Evolutionary conservation across 371 early-diverging fungal genomes (phyloP).

Genomic region (Cokeromyces recurvatus): DNA sequence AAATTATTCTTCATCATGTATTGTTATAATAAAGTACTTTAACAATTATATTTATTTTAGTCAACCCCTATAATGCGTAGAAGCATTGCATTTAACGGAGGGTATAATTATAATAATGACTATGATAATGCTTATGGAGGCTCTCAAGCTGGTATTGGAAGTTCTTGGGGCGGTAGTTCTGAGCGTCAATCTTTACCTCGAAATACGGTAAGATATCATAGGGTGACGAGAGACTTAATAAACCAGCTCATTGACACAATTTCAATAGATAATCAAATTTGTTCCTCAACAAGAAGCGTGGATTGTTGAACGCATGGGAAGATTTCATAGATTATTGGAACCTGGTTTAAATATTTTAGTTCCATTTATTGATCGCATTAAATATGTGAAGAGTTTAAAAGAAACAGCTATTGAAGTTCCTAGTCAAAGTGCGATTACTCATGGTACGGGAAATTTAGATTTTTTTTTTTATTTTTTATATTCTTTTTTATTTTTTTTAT

Average conservation of each 20-base stretch:
- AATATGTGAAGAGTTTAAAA: slow-evolving; percentile 93
- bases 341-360: slow-evolving; percentile 89
- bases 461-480: too few relatives aligned
- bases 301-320: slow-evolving; percentile 87
- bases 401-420: slow-evolving; percentile 94
- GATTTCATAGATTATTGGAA: slow-evolving; percentile 81
- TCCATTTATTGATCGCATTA: slow-evolving; percentile 86
- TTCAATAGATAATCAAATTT: slow-evolving; percentile 77
- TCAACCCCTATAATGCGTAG: slow-evolving; percentile 12
- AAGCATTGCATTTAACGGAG: slow-evolving; percentile 25
- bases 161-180: slow-evolving; percentile 27
- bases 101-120: slow-evolving; percentile 30
- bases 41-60: neutral
- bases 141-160: slow-evolving; percentile 8
- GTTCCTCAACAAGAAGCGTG: slow-evolving; percentile 98
- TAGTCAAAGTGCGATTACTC: slow-evolving; percentile 91
- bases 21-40: neutral
- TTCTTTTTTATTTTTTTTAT: neutral
- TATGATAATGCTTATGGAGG: slow-evolving; percentile 27
- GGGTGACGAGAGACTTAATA: too few relatives aligned
- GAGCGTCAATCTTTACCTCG: slow-evolving; percentile 45
- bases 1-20: neutral
- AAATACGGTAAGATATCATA: slow-evolving; percentile 50
- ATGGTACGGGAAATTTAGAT: slow-evolving; percentile 45
- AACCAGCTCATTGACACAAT: too few relatives aligned